Evolutionary conservation across 176 grass and related monocot species (phyloP), one percentile per base, ranked within the genome.

Genomic region (Aegilops bicornis): DNA sequence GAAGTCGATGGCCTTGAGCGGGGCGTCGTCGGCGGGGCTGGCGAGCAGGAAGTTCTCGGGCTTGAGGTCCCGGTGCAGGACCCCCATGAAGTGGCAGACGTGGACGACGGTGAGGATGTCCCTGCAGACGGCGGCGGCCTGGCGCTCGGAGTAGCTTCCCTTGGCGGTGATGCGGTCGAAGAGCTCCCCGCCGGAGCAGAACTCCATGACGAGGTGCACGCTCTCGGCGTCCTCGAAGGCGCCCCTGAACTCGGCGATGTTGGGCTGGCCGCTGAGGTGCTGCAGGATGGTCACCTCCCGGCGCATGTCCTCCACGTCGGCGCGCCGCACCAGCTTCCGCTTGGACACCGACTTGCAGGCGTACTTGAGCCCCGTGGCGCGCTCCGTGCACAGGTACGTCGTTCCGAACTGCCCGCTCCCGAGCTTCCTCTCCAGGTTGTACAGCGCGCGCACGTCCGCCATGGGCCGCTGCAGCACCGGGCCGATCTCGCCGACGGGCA

Each of bases 281-380:
- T 98, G 86, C 86, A 98, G 90, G 84, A 98, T 98, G 86, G 86
- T 88, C 67, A 98, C 81, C 88, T 98, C 96, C 84, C 89, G 85
- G 80, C 91, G 90, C 74, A 95, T 89, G 89, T 94, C 93, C 10
- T 95, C 91, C 2, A 85, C 13, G 91, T 98, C 96, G 58, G 78
- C 50, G 80, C 37, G 90, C 62, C 84, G 91, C 68, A 78, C 36
- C 63, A 98, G 93, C 92, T 98, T 98, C 47, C 75, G 63, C 92
- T 98, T 98, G n/a, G 88, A 76, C 83, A 98, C 86, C 3, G 96
- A 94, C 90, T 98, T 98, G 93, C 96, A 98, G 52, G 96, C 96
- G 67, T 91, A 98, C 82, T 45, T 78, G 10, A 62, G 42, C 67
- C 86, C 86, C 33, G 90, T 91, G 2, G 69, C 66, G 62, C 64